Conservation (phyloP, 139 green algal species). For the Auxenochlorella protothecoides region DNA sequence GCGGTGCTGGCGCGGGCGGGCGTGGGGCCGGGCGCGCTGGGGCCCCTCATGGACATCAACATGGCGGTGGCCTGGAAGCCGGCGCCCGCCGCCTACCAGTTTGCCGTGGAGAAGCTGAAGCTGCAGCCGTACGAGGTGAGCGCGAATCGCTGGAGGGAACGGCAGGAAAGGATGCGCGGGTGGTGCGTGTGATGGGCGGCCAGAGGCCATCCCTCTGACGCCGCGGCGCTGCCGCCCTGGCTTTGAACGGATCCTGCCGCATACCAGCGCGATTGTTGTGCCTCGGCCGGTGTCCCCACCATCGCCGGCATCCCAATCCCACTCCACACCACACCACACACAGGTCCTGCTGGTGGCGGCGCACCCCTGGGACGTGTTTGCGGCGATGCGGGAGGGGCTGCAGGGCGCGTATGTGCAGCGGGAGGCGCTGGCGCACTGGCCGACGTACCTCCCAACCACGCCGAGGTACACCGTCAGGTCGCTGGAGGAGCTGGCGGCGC, state of each 20-base stretch:
- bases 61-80: conserved; percentile 7
- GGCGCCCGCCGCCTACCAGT: not conserved
- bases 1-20: conserved; percentile 2
- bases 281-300: too few relatives aligned
- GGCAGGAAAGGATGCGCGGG: too few relatives aligned
- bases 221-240: too few relatives aligned
- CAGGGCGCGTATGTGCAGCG: conserved; percentile 3
- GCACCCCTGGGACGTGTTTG: conserved; percentile 6
- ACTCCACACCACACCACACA: too few relatives aligned
- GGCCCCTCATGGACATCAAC: conserved; percentile 1
- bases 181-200: too few relatives aligned
- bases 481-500: conserved; percentile 6
- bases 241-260: too few relatives aligned
- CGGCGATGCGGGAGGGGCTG: conserved; percentile 3
- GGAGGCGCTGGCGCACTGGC: not conserved
- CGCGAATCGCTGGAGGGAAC: too few relatives aligned
- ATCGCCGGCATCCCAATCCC: too few relatives aligned
- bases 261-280: too few relatives aligned
- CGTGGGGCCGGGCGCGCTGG: not conserved
- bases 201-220: too few relatives aligned
- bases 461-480: not conserved
- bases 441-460: not conserved
- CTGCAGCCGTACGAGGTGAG: not conserved
- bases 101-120: not conserved
- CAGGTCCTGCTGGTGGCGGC: conserved; percentile 7